phyloP scores from a whole-genome alignment of 345 rosid species.

The Salix caprea region DNA sequence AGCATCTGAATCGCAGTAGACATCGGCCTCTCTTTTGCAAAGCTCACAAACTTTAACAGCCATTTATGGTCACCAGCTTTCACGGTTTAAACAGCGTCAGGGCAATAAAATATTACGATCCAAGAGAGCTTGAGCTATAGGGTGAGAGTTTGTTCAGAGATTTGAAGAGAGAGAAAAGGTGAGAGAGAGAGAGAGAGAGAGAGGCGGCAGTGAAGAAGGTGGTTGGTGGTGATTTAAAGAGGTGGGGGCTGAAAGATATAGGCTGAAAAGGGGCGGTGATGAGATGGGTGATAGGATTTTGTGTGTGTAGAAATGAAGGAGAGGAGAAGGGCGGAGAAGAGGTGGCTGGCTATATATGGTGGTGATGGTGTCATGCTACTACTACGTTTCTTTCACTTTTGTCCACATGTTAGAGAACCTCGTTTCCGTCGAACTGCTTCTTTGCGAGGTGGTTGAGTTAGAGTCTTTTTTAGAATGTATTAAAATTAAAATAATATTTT shows the following conservation, averaged over 20 bases:
- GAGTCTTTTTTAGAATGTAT: no score
- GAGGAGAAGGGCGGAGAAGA: no score
- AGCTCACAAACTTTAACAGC: conserved; percentile 32
- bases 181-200: neutral
- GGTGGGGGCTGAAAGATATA: neutral
- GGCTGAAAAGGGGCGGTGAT: neutral
- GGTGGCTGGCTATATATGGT: neutral
- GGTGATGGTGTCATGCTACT: neutral
- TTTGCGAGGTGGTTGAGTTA: no score
- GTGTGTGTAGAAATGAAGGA: no score
- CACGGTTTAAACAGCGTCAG: neutral
- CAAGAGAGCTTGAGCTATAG: neutral
- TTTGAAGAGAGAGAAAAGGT: neutral
- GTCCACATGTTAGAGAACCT: conserved; percentile 17
- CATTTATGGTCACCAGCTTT: neutral
- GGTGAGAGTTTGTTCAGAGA: neutral
- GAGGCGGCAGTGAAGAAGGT: neutral
- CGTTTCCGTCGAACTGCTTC: conserved; percentile 4
- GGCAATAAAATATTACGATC: neutral
- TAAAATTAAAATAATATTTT: no score
- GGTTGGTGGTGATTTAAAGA: neutral
- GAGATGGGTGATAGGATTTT: no score
- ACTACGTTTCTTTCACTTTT: neutral
- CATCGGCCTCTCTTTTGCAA: conserved; percentile 28
- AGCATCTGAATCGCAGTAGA: conserved; percentile 42